Evolutionary conservation across 331 rosid species (phyloP).

Genomic region (Pyrus hybrid): DNA sequence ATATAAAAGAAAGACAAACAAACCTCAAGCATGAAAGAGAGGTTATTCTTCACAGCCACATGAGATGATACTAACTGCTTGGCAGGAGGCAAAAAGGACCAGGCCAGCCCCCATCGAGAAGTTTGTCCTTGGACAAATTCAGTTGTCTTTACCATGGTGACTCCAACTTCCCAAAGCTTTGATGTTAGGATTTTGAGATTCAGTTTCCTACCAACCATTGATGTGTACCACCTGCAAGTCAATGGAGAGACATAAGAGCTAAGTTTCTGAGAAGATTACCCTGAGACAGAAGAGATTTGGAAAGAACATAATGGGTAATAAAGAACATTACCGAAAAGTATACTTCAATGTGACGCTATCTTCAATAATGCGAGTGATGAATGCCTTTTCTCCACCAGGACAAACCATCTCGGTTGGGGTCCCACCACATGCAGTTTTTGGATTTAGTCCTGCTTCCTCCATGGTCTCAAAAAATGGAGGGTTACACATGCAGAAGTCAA

Average conservation of each 20-base stretch:
- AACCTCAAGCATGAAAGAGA: constrained; percentile 81
- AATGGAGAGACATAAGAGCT: not conserved
- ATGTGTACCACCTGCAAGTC: constrained; percentile 55
- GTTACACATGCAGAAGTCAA: constrained; percentile 91
- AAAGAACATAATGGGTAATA: not conserved
- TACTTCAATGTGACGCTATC: constrained; percentile 61
- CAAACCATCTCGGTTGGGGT: constrained; percentile 70
- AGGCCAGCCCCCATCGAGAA: constrained; percentile 80
- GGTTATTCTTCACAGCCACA: constrained; percentile 37
- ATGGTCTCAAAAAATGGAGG: constrained; percentile 81
- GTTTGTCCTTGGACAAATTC: constrained; percentile 88
- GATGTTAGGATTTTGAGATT: constrained; percentile 45
- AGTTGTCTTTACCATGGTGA: constrained; percentile 63
- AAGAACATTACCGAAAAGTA: constrained; percentile 38
- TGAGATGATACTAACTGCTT: constrained; percentile 32
- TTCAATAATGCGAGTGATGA: constrained; percentile 56
- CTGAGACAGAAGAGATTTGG: not conserved
- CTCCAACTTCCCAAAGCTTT: constrained; percentile 75
- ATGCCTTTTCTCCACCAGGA: constrained; percentile 80
- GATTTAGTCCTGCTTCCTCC: constrained; percentile 81
- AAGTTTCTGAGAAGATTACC: not conserved
- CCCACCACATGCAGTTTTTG: constrained; percentile 78
- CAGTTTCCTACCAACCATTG: constrained; percentile 71
- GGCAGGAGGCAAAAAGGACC: constrained; percentile 64
- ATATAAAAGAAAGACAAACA: not conserved